A percentile compares a stretch with the other conserved stretches of the same genome.
phyloP scores from a whole-genome alignment of 768 basidiomycete genomes.

The Paxillus rubicundulus region DNA sequence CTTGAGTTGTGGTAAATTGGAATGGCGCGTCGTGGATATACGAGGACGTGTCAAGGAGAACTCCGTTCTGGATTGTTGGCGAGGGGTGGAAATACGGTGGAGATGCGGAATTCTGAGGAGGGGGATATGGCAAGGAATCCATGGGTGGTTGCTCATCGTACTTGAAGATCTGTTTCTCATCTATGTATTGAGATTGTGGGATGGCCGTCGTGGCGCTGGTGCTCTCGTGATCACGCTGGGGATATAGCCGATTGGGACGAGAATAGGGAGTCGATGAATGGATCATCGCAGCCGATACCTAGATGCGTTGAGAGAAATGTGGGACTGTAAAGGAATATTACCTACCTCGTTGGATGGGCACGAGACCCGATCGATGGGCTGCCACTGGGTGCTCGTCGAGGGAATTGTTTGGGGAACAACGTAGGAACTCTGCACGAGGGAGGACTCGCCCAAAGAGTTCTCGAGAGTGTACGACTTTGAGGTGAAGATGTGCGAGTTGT shows the following conservation, averaged over 20 bases:
- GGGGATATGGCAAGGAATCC: constrained; percentile 32
- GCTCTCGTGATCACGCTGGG: constrained; percentile 17
- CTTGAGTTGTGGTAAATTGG: constrained; percentile 2
- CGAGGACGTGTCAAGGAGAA: constrained; percentile 10
- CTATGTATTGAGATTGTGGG: constrained; percentile 9
- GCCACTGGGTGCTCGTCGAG: constrained; percentile 14
- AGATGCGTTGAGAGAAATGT: constrained; percentile 6
- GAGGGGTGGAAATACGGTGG: constrained; percentile 19
- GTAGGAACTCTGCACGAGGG: background rate
- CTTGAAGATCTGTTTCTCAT: constrained; percentile 7
- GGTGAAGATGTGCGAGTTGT: constrained; percentile 3
- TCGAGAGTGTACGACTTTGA: constrained; percentile 31
- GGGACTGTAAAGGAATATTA: background rate
- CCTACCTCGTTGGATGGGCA: constrained; percentile 16
- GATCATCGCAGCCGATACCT: constrained; percentile 3
- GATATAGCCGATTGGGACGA: constrained; percentile 9
- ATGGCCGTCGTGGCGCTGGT: background rate
- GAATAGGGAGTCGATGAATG: constrained; percentile 9
- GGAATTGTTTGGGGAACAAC: background rate
- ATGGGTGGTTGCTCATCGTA: constrained; percentile 25
- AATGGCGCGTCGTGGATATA: constrained; percentile 14
- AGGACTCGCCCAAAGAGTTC: constrained; percentile 25
- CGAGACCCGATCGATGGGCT: constrained; percentile 23
- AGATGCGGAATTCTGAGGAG: constrained; percentile 21
- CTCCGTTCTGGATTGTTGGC: constrained; percentile 13